Conservation (phyloP, 2,329 filamentous ascomycete species). For the Diaporthe sp. region DNA sequence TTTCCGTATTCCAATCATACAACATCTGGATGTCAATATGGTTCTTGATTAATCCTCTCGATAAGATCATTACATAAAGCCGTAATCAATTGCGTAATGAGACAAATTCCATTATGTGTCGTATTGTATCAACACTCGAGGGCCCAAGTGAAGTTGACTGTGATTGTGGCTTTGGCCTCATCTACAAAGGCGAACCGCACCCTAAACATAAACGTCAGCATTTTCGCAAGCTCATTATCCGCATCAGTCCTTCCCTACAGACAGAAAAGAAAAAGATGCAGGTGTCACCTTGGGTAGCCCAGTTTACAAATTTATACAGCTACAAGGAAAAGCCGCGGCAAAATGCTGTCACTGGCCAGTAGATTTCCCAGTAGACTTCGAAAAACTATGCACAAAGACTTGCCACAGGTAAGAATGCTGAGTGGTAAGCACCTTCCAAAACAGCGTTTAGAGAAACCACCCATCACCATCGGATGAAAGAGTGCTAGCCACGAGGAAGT, state of each 20-base stretch:
- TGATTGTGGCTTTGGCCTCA: not conserved
- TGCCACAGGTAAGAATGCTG: not conserved
- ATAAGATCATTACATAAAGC: too few species aligned
- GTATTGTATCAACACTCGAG: not conserved
- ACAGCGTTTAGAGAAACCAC: not conserved
- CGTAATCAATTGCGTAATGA: too few species aligned
- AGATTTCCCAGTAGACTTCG: not conserved
- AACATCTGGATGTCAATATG: not conserved
- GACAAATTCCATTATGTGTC: too few species aligned
- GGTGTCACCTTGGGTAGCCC: too few species aligned
- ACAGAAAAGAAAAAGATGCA: too few species aligned
- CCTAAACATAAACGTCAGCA: too few species aligned
- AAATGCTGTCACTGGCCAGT: not conserved
- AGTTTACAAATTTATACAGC: not conserved
- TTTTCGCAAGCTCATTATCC: too few species aligned
- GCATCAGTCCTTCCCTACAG: not conserved
- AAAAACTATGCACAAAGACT: not conserved
- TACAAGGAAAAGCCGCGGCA: not conserved
- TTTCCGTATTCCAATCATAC: not conserved
- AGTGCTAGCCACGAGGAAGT: not conserved
- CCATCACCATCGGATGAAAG: not conserved
- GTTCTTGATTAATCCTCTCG: not conserved
- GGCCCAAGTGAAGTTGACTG: not conserved
- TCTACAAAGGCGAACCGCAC: too few species aligned
- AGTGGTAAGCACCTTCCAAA: not conserved